These are phyloP conservation scores for Hypoxylon lienhwacheense DNA, from an alignment of 495 filamentous ascomycete genomes.

Conservation along the genomic window DNA sequence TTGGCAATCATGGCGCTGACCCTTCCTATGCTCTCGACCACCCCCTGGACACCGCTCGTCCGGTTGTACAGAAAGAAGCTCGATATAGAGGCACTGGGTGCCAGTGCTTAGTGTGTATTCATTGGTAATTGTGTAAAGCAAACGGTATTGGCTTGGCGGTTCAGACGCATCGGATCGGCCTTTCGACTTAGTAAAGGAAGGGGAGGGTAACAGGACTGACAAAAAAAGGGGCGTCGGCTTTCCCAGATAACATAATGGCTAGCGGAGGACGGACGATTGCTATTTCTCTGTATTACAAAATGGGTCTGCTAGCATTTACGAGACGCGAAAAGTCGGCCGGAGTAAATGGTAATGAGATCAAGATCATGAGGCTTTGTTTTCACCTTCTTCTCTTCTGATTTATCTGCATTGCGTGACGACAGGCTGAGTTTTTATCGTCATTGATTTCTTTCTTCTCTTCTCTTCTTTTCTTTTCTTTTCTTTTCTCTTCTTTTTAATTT, in stretches of 20 bases:
- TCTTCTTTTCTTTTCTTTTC: too few relatives aligned
- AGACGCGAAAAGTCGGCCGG: conserved; percentile 22
- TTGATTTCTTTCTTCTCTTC: too few relatives aligned
- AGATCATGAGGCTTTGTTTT: conserved; percentile 7
- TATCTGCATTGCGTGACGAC: too few relatives aligned
- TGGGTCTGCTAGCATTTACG: conserved; percentile 37
- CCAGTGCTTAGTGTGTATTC: conserved; percentile 15
- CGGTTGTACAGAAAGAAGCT: conserved; percentile 9
- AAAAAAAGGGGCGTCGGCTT: conserved; percentile 34
- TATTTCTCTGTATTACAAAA: conserved; percentile 37
- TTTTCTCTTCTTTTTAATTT: too few relatives aligned
- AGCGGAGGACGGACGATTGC: conserved; percentile 16
- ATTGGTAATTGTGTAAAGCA: conserved; percentile 11
- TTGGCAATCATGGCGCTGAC: conserved; percentile 25
- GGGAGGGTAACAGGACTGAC: conserved; percentile 10
- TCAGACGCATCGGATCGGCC: conserved; percentile 3
- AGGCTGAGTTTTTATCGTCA: too few relatives aligned
- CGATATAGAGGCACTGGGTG: conserved; percentile 1
- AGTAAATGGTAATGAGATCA: conserved; percentile 18
- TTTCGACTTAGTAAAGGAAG: conserved; percentile 1
- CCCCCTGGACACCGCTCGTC: conserved; percentile 6
- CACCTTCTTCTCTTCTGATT: neutral
- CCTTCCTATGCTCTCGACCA: neutral
- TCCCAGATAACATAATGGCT: conserved; percentile 18
- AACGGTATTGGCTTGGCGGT: conserved; percentile 7